Percentiles rank a stretch among this genome's conserved stretches.
phyloP scores from a whole-genome alignment of 768 basidiomycete genomes.

The Trametes cinnabarina region DNA sequence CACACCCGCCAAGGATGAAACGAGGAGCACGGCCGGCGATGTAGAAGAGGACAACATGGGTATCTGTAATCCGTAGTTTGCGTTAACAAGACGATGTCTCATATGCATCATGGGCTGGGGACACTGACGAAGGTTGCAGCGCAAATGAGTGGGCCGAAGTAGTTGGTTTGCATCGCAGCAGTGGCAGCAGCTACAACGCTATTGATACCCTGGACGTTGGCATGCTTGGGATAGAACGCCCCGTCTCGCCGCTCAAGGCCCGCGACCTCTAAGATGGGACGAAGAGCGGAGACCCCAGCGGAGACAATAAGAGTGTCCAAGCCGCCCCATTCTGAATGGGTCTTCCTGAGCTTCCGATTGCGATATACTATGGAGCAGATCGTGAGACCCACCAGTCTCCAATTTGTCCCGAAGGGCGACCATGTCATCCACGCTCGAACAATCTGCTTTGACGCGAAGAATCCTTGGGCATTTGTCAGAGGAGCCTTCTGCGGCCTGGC shows the following conservation, averaged over 20 bases:
- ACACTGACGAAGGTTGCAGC: slow-evolving; percentile 68
- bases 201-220: slow-evolving; percentile 56
- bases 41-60: slow-evolving; percentile 66
- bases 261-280: slow-evolving; percentile 70
- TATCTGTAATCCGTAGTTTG: slow-evolving; percentile 46
- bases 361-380: background rate
- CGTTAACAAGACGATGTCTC: background rate
- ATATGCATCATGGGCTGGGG: background rate
- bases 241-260: slow-evolving; percentile 44
- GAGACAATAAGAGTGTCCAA: slow-evolving; percentile 80
- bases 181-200: slow-evolving; percentile 53
- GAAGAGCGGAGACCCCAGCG: slow-evolving; percentile 82
- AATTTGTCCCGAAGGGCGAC: slow-evolving; percentile 52
- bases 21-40: slow-evolving; percentile 70
- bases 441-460: slow-evolving; percentile 59
- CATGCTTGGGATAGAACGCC: slow-evolving; percentile 36
- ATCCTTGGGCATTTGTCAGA: slow-evolving; percentile 33
- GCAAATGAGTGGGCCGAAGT: slow-evolving; percentile 63
- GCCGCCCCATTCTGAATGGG: slow-evolving; percentile 66
- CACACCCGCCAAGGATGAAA: slow-evolving; percentile 76
- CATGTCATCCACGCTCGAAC: slow-evolving; percentile 65
- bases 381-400: slow-evolving; percentile 49
- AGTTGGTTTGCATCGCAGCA: slow-evolving; percentile 63
- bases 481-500: slow-evolving; percentile 17
- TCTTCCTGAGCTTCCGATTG: background rate